Evolutionary conservation across 371 early-diverging fungal species (phyloP).

Genomic region (Dipsacomyces acuminosporus): DNA sequence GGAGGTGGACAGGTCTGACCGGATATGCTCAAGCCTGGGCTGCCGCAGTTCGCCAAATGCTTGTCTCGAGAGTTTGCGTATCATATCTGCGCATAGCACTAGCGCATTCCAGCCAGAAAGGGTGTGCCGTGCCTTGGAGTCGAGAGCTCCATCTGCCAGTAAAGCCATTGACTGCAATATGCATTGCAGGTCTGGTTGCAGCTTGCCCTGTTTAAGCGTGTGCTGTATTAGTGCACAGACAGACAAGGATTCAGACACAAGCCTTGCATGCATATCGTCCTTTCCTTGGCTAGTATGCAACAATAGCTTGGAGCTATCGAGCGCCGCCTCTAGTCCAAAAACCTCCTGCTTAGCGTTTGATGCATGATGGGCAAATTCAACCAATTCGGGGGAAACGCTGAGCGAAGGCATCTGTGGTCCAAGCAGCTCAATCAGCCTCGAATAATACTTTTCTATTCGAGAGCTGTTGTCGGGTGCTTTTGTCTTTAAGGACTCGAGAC

Average conservation of each 20-base stretch:
- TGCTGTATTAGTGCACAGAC: not conserved
- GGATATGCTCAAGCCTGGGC: not conserved
- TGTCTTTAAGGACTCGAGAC: conserved; percentile 1
- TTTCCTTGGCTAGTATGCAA: not conserved
- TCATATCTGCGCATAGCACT: conserved; percentile 25
- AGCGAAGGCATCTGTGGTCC: not conserved
- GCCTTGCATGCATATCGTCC: not conserved
- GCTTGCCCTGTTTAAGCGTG: not conserved
- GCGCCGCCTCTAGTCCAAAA: conserved; percentile 1
- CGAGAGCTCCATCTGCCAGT: conserved; percentile 5
- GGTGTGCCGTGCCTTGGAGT: conserved; percentile 14
- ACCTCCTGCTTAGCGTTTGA: not conserved
- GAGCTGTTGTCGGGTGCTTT: not conserved
- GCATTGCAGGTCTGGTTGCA: not conserved
- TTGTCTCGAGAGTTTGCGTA: conserved; percentile 13
- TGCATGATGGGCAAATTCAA: conserved; percentile 23
- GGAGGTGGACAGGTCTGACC: not conserved
- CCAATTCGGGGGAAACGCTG: conserved; percentile 21
- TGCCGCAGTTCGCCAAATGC: conserved; percentile 7
- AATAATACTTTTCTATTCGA: conserved; percentile 1
- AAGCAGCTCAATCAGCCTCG: conserved; percentile 5
- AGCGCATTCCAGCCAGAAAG: conserved; percentile 36
- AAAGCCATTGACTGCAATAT: not conserved
- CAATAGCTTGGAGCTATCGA: conserved; percentile 7
- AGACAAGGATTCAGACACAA: conserved; percentile 6